Evolutionary conservation across 345 rosid species (phyloP), one percentile per base, ranked within the genome.

Genomic region (Eucalyptus cloeziana): DNA sequence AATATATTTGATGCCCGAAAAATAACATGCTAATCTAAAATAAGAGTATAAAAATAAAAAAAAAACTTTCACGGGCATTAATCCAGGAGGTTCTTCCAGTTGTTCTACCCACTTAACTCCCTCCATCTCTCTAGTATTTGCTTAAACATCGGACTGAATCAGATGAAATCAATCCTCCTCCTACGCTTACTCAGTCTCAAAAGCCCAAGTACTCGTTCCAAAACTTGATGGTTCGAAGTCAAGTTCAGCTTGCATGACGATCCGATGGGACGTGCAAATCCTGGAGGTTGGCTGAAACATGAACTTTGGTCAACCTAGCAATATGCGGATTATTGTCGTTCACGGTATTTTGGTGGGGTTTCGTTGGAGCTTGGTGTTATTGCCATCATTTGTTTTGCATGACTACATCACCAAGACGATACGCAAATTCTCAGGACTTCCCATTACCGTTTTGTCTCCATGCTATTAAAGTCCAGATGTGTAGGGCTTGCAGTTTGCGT

Each of bases 121-220:
- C 91, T 92, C 99, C 98, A 95, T 92, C 88, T 92, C 90, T 92
- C 92, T 2, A 94, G 93, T 14, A 94, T 91, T 27, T 81, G 90
- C 62, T 49, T 88, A 89, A 24, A 92, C 92, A 76, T 89, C 86
- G 27, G 62, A 86, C 43, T 17, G 21, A 2, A 4, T 43, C 21
- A 90, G 50, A 81, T 91, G 91, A 16, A 86, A 62, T 62, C 90
- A 40, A n/a, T 87, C 76, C 30, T 45, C 14, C 79, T 54, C 50
- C 52, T 13, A 87, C 67, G 43, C 51, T 17, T 17, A 87, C 45
- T 24, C 60, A 86, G 27, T 86, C 91, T 89, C 15, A 90, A 44
- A 40, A 45, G 27, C 27, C 30, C 7, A 27, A 27, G 33, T 44
- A 45, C 86, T 25, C 86, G 86, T 80, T 62, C 71, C 33, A 6